Evolutionary conservation across 768 basidiomycete genomes (phyloP).

Genomic region (Mycena galopus): DNA sequence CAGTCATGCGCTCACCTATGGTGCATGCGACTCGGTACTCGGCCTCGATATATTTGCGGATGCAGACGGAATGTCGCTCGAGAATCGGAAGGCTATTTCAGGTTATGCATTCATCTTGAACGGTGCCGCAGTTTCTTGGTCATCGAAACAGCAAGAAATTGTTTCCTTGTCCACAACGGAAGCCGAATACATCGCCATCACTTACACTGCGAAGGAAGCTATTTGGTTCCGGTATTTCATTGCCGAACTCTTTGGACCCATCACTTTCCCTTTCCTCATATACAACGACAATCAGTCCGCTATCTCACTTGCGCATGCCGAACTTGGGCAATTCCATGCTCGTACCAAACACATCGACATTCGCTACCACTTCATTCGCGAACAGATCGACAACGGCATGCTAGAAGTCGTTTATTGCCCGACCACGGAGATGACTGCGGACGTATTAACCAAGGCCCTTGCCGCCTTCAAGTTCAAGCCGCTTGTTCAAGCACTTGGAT

Average conservation of each 20-base stretch:
- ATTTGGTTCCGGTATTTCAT: conserved; percentile 43
- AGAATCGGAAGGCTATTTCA: conserved; percentile 19
- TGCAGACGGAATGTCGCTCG: conserved; percentile 23
- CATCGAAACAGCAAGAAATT: conserved; percentile 49
- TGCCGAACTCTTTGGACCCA: conserved; percentile 30
- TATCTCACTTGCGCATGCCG: conserved; percentile 15
- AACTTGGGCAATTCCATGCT: conserved; percentile 19
- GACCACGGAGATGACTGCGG: conserved; percentile 24
- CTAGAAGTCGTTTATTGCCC: conserved; percentile 19
- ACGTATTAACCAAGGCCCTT: conserved; percentile 24
- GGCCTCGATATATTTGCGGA: conserved; percentile 18
- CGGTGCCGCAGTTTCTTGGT: conserved; percentile 35
- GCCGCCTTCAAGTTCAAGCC: conserved; percentile 28
- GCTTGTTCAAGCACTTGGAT: conserved; percentile 10
- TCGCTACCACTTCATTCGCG: conserved; percentile 24
- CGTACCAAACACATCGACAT: conserved; percentile 29
- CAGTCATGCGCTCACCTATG: conserved; percentile 19
- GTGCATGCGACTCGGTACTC: conserved; percentile 1
- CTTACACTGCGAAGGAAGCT: conserved; percentile 35
- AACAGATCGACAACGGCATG: conserved; percentile 3
- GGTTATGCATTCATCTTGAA: conserved; percentile 34
- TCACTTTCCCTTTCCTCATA: conserved; percentile 30
- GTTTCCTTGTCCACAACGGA: conserved; percentile 18
- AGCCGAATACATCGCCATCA: conserved; percentile 23
- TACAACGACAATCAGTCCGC: conserved; percentile 27